A percentile compares a stretch with the other conserved stretches of the same genome.
Evolutionary conservation across 176 grass and related monocot species (phyloP).

Genomic region (Oryza longistaminata): DNA sequence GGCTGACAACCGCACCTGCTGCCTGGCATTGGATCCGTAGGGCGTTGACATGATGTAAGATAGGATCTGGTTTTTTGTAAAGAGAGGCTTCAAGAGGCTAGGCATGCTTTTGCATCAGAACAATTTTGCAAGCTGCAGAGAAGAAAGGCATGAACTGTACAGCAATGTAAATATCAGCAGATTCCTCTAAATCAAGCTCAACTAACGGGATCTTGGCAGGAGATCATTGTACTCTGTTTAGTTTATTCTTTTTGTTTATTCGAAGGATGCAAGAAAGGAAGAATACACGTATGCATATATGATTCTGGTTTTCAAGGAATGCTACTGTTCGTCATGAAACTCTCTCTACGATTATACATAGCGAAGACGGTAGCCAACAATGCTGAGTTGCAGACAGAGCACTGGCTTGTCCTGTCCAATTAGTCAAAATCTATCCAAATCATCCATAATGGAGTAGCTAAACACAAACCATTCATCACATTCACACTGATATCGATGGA

Average conservation of each 20-base stretch:
- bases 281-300: neutral
- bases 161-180: neutral
- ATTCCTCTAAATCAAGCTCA: neutral
- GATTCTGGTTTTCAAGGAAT: neutral
- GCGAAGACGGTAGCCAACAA: too few species aligned
- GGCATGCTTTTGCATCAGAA: too few species aligned
- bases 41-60: neutral
- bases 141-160: neutral
- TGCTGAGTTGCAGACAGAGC: too few species aligned
- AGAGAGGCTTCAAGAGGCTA: neutral
- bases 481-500: neutral
- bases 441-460: neutral
- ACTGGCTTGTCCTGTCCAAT: neutral
- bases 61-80: neutral
- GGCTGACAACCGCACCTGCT: conserved; percentile 8
- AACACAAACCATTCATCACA: neutral
- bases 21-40: neutral
- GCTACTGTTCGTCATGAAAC: neutral
- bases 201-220: neutral
- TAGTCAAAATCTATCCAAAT: neutral
- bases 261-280: neutral
- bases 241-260: neutral
- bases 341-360: too few species aligned
- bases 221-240: neutral
- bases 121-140: neutral